Evolutionary conservation across 768 basidiomycete species (phyloP).

Genomic region (Piloderma croceum): DNA sequence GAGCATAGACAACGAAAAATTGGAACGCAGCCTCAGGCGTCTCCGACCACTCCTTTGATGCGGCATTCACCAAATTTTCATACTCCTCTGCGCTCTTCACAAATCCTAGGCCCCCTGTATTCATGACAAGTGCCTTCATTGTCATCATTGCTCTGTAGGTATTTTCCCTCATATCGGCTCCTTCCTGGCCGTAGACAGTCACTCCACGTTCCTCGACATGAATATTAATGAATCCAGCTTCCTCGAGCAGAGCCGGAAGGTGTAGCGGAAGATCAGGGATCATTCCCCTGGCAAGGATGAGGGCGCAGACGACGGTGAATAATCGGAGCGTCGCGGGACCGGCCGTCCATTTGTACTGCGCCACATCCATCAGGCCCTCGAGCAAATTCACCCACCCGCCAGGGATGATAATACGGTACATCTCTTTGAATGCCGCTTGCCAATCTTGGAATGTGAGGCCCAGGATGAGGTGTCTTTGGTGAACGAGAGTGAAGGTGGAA

Average conservation of each 20-base stretch:
- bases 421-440: conserved; percentile 1
- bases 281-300: background rate
- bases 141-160: background rate
- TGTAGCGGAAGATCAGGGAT: background rate
- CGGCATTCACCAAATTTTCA: background rate
- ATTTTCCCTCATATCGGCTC: background rate
- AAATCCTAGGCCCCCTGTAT: background rate
- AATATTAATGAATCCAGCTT: background rate
- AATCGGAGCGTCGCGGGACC: background rate
- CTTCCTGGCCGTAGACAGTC: background rate
- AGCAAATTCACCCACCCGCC: conserved; percentile 8
- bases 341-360: background rate
- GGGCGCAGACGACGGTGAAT: background rate
- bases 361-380: background rate
- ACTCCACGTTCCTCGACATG: background rate
- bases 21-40: background rate
- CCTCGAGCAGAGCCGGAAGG: background rate
- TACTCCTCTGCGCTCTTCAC: background rate
- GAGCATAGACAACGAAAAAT: background rate
- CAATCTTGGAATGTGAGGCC: conserved; percentile 3
- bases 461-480: conserved; percentile 8
- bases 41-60: background rate
- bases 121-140: background rate
- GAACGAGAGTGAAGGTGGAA: conserved; percentile 5
- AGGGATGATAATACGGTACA: conserved; percentile 6